Conservation (phyloP, 345 rosid species). For the Dipteronia sinensis region DNA sequence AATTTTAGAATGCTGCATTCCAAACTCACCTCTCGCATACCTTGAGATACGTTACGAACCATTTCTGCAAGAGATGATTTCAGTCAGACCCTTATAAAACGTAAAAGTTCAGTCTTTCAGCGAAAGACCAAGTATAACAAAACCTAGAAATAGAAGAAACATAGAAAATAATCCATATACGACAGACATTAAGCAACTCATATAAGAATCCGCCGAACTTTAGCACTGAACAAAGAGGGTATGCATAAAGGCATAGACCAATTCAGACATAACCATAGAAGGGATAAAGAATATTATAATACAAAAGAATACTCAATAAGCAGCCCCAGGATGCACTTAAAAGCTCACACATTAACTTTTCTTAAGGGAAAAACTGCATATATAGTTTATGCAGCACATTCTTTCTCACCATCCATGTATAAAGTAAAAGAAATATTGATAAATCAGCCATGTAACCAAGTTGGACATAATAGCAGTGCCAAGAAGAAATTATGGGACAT, state of each 20-base stretch:
- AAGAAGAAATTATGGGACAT: neutral
- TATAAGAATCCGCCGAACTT: neutral
- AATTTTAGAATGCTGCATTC: constrained; percentile 8
- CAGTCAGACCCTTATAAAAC: constrained; percentile 15
- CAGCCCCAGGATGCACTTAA: neutral
- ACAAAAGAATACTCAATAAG: neutral
- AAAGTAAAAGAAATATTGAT: neutral
- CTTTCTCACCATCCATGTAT: neutral
- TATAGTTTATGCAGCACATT: neutral
- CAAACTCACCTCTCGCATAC: constrained; percentile 60
- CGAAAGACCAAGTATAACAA: neutral
- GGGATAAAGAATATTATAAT: neutral
- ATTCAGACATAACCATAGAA: neutral
- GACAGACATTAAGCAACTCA: neutral
- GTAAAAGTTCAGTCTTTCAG: neutral
- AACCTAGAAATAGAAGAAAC: neutral
- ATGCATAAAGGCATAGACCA: neutral
- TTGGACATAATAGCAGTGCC: neutral
- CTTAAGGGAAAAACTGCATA: neutral
- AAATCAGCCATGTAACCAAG: neutral
- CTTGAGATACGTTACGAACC: constrained; percentile 60
- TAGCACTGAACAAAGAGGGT: neutral
- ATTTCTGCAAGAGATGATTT: constrained; percentile 46
- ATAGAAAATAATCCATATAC: neutral
- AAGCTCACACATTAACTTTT: constrained; percentile 9